Evolutionary conservation across 2,329 filamentous ascomycete species (phyloP).

Genomic region (Colletotrichum noveboracense): DNA sequence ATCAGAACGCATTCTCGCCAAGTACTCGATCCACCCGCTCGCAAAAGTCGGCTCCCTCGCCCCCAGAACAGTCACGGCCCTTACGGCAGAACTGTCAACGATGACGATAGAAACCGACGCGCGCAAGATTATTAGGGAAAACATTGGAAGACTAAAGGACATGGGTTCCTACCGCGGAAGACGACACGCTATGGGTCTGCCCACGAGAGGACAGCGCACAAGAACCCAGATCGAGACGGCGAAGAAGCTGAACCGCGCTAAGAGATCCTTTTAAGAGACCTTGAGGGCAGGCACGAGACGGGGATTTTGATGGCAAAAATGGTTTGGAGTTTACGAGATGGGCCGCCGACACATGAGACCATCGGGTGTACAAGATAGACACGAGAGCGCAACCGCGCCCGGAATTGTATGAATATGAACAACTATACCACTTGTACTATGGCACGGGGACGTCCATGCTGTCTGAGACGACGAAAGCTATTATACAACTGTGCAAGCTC

Average conservation of each 20-base stretch:
- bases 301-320: background rate
- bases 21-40: constrained; percentile 84
- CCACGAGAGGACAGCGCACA: constrained; percentile 89
- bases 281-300: background rate
- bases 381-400: background rate
- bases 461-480: background rate
- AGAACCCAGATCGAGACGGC: constrained; percentile 72
- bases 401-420: constrained; percentile 19
- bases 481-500: background rate
- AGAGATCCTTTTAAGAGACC: constrained; percentile 45
- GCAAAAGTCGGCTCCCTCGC: constrained; percentile 78
- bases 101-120: constrained; percentile 97
- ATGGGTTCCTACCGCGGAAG: constrained; percentile 90
- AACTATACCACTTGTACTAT: constrained; percentile 15
- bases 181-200: constrained; percentile 90
- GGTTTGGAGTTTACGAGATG: background rate
- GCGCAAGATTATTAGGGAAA: constrained; percentile 76
- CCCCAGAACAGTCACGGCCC: constrained; percentile 77
- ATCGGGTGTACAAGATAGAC: constrained; percentile 30
- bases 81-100: constrained; percentile 84
- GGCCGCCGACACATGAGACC: background rate
- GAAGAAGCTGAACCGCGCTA: constrained; percentile 65
- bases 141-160: constrained; percentile 85
- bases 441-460: background rate
- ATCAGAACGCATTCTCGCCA: constrained; percentile 81